Conservation (phyloP, 164 flowering plant species). For the Vitis riparia region DNA sequence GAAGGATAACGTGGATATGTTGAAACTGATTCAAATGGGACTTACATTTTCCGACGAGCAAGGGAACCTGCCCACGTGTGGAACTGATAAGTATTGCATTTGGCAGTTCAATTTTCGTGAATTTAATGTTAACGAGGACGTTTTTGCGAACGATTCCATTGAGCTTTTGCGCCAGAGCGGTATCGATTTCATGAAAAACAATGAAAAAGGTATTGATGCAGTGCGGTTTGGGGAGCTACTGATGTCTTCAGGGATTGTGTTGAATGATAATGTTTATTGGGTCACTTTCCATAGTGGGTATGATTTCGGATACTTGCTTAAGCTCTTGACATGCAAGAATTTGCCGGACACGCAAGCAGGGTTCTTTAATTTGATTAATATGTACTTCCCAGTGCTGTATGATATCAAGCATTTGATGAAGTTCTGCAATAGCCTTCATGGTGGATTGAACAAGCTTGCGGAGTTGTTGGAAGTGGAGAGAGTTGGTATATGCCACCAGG, state of each 20-base stretch:
- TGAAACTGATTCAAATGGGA: constrained; percentile 38
- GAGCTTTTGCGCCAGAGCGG: constrained; percentile 33
- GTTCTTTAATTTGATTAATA: constrained; percentile 28
- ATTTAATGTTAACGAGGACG: constrained; percentile 29
- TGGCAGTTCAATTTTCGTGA: constrained; percentile 44
- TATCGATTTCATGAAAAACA: constrained; percentile 28
- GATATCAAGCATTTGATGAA: constrained; percentile 40
- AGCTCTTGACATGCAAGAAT: constrained; percentile 23
- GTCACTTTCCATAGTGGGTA: constrained; percentile 38
- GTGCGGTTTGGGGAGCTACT: constrained; percentile 29
- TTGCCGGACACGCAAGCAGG: constrained; percentile 33
- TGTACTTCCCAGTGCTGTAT: constrained; percentile 28
- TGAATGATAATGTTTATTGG: constrained; percentile 32
- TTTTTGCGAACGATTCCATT: constrained; percentile 29
- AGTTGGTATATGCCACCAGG: constrained; percentile 37
- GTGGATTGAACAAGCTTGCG: constrained; percentile 40
- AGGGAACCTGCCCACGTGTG: constrained; percentile 33
- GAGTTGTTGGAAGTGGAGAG: constrained; percentile 38
- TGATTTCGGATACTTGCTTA: constrained; percentile 41
- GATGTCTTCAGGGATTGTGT: constrained; percentile 34
- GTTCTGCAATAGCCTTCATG: constrained; percentile 38
- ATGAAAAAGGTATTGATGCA: constrained; percentile 29
- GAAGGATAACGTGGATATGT: constrained; percentile 31
- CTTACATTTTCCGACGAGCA: constrained; percentile 34
- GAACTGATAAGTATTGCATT: constrained; percentile 20